phyloP scores from a whole-genome alignment of 2,329 filamentous ascomycete species.

The Canariomyces notabilis region DNA sequence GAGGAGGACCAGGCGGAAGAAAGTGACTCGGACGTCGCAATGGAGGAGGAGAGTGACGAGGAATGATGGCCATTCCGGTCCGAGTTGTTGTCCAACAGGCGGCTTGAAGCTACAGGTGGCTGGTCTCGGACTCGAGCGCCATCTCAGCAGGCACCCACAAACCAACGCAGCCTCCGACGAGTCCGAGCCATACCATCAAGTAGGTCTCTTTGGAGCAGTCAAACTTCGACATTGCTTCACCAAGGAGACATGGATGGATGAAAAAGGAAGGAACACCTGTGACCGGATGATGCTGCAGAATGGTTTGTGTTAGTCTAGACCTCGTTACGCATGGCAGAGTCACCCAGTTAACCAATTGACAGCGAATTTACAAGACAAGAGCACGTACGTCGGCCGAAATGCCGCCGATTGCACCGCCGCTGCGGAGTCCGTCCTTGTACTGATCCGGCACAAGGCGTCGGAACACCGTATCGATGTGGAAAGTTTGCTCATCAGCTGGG shows the following conservation, averaged over 20 bases:
- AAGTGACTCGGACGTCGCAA: conserved; percentile 55
- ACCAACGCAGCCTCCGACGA: conserved; percentile 75
- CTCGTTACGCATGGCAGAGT: conserved; percentile 21
- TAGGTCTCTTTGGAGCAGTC: conserved; percentile 62
- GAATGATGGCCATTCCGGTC: conserved; percentile 53
- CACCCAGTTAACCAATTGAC: conserved; percentile 26
- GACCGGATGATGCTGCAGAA: conserved; percentile 71
- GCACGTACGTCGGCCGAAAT: conserved; percentile 70
- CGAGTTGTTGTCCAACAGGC: too few relatives aligned
- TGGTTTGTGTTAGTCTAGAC: conserved; percentile 39
- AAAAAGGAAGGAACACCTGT: conserved; percentile 78
- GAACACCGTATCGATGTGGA: conserved; percentile 66
- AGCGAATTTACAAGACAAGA: conserved; percentile 25
- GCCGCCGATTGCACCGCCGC: conserved; percentile 61
- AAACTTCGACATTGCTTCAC: conserved; percentile 69
- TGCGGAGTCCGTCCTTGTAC: conserved; percentile 57
- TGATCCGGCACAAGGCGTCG: conserved; percentile 62
- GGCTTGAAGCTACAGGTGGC: neutral
- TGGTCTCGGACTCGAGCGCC: conserved; percentile 37
- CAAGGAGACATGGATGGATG: conserved; percentile 86
- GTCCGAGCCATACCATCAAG: conserved; percentile 82
- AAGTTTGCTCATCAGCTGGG: conserved; percentile 49
- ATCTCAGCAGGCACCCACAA: conserved; percentile 71
- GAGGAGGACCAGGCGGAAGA: conserved; percentile 63
- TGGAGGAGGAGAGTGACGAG: conserved; percentile 68